Base-by-base conservation (phyloP, 2,329 filamentous ascomycete genomes). In the Microdochium nivale region DNA sequence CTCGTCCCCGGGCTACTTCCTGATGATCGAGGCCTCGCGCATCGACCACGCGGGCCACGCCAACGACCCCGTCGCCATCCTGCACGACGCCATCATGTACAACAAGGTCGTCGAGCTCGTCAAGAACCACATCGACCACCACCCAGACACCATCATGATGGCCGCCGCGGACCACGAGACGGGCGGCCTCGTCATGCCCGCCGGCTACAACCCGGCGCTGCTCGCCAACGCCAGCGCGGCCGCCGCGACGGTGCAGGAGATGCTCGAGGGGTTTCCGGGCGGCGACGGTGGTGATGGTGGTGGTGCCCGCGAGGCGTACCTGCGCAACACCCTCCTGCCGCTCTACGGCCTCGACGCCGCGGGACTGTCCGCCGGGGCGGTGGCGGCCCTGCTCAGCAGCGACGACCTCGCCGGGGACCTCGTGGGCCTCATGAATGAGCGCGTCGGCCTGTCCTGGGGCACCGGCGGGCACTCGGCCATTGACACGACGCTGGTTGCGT, bases 21-120 rank as follows among this genome's bases (percentile, higher is more conserved):
- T 71, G 48, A 67, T 72, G 63, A 67, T 66, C 48, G 63, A 67
- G 53, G 62, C 62, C 9, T 62, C 60, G 19, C 59, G 64, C 25
- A 67, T 67, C 51, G 64, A 67, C 53, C 65, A 67, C 48, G 59
- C 63, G 24, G 56, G 57, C 30, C 77, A 79, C 56, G 74, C 71
- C 59, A 78, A 78, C 55, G 76, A 79, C 56, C 72, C 76, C 9
- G 73, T 70, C 16, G 75, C 75, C 16, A 77, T 79, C 58, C 74
- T 79, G 16, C 63, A 67, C 53, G 67, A 71, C 25, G 64, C 66
- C 9, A 59, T 70, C 27, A 65, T 67, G 55, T 71, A 68, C 55
- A 66, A 70, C 57, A 59, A 62, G 4, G 63, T 67, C 10, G 61
- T 70, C 51, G 59, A 62, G 0, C 58, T 60, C 21, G 64, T 70